Evolutionary conservation across 169 alveolate genomes (phyloP).

Genomic region (Plasmodium berghei): DNA sequence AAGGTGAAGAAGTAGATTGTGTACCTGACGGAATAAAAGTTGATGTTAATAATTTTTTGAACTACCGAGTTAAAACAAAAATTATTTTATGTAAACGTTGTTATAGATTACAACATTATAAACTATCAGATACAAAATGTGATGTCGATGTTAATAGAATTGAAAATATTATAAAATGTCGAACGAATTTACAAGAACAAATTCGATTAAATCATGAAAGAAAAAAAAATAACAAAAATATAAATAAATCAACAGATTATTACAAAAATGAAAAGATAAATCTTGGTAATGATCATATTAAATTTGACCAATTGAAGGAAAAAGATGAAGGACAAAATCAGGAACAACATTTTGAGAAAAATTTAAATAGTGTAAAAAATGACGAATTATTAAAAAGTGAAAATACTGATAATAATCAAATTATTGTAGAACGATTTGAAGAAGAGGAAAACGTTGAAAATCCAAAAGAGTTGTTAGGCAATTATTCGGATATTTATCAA

Average conservation of each 20-base stretch:
- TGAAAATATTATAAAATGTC: conserved; percentile 67
- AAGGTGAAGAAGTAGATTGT: conserved; percentile 82
- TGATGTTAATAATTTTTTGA: conserved; percentile 78
- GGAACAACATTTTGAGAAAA: neutral
- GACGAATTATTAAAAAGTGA: neutral
- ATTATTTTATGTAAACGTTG: conserved; percentile 83
- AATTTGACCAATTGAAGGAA: neutral
- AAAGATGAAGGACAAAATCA: neutral
- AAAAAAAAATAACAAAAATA: neutral
- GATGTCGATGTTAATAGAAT: conserved; percentile 67
- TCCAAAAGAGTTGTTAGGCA: too few species aligned
- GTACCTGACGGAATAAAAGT: conserved; percentile 87
- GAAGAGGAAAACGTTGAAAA: neutral
- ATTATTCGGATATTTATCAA: too few species aligned
- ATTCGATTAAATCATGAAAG: neutral
- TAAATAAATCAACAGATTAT: neutral
- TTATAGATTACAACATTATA: conserved; percentile 82
- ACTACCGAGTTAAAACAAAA: conserved; percentile 77
- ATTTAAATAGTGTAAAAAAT: neutral
- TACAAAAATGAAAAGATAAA: neutral
- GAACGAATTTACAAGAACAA: conserved; percentile 42
- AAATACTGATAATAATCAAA: neutral
- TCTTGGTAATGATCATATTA: neutral
- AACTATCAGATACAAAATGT: conserved; percentile 26
- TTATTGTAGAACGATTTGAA: neutral